phyloP scores from a whole-genome alignment of 352 stramenopile species.

The Hyaloperonospora arabidopsidis region DNA sequence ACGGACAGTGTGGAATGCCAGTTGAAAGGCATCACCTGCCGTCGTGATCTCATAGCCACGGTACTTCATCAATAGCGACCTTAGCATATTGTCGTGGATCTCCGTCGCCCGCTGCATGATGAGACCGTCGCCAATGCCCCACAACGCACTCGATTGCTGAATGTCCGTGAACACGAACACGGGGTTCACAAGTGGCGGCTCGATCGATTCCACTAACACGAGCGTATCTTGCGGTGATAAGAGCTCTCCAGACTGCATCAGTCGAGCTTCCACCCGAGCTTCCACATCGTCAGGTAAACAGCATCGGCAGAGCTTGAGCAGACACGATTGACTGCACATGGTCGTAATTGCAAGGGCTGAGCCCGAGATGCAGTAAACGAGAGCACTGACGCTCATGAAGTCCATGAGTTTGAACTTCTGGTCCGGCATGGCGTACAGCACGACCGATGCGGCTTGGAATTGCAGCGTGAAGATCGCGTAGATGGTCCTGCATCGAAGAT shows the following conservation, averaged over 20 bases:
- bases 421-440: slow-evolving; percentile 32
- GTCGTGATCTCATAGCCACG: slow-evolving; percentile 59
- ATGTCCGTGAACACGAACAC: slow-evolving; percentile 70
- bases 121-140: slow-evolving; percentile 29
- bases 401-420: slow-evolving; percentile 21
- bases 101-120: slow-evolving; percentile 47
- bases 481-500: slow-evolving; percentile 37
- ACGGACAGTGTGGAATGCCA: slow-evolving; percentile 48
- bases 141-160: slow-evolving; percentile 49
- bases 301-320: slow-evolving; percentile 26
- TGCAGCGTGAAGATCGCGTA: slow-evolving; percentile 55
- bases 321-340: slow-evolving; percentile 36
- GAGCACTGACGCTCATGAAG: slow-evolving; percentile 33
- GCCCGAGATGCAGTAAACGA: slow-evolving; percentile 31
- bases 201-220: slow-evolving; percentile 22
- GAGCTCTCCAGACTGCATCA: slow-evolving; percentile 31
- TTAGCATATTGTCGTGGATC: slow-evolving; percentile 50
- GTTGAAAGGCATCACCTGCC: slow-evolving; percentile 43
- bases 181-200: slow-evolving; percentile 36
- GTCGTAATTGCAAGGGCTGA: slow-evolving; percentile 22
- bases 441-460: slow-evolving; percentile 40
- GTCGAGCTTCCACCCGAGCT: slow-evolving; percentile 30
- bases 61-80: slow-evolving; percentile 37
- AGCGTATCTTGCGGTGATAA: slow-evolving; percentile 26
- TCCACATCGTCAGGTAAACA: slow-evolving; percentile 39